Evolutionary conservation across 1,284 basidiomycete species (phyloP).

Genomic region (Amylostereum areolatum): DNA sequence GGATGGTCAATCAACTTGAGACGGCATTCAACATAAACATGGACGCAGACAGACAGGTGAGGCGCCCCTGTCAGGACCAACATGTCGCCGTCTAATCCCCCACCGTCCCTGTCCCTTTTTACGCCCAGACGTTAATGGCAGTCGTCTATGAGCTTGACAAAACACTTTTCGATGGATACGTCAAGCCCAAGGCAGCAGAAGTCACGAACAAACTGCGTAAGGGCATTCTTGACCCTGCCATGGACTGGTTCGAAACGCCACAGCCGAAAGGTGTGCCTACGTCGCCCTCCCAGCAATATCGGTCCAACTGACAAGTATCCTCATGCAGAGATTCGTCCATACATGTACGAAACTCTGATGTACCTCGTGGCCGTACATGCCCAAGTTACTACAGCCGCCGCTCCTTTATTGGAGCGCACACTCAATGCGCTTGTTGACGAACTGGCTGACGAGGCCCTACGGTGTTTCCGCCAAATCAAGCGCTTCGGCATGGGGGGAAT

Average conservation of each 20-base stretch:
- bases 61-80: no score
- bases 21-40: slow-evolving; percentile 73
- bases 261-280: slow-evolving; percentile 72
- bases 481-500: slow-evolving; percentile 98
- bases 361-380: slow-evolving; percentile 90
- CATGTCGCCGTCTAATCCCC: neutral
- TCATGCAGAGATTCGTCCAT: slow-evolving; percentile 87
- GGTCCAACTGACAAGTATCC: neutral
- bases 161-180: slow-evolving; percentile 83
- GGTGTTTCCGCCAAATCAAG: slow-evolving; percentile 81
- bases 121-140: slow-evolving; percentile 60
- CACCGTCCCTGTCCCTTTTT: neutral
- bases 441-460: slow-evolving; percentile 76
- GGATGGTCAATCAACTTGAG: slow-evolving; percentile 78
- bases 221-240: slow-evolving; percentile 74
- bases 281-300: neutral
- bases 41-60: slow-evolving; percentile 67
- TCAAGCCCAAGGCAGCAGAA: slow-evolving; percentile 68
- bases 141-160: slow-evolving; percentile 82
- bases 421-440: slow-evolving; percentile 80
- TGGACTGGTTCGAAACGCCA: slow-evolving; percentile 90
- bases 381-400: slow-evolving; percentile 78
- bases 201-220: slow-evolving; percentile 68
- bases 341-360: slow-evolving; percentile 89
- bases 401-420: slow-evolving; percentile 76